Conservation (phyloP, 2,329 filamentous ascomycete genomes). For the Sarocladiaceae sp. region DNA sequence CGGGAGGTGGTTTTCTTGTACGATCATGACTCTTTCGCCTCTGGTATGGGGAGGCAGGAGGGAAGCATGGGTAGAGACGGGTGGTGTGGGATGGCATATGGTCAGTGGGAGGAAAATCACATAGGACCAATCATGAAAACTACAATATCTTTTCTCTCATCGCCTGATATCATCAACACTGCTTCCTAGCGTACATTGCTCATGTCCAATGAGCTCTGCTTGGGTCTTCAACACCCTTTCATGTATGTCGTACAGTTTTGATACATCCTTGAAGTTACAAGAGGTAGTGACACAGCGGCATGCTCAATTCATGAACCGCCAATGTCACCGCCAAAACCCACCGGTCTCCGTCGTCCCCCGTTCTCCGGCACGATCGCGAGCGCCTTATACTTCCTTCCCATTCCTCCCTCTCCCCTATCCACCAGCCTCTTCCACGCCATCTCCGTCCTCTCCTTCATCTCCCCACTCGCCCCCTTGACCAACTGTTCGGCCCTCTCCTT, state of each 20-base stretch:
- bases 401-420: slow-evolving; percentile 74
- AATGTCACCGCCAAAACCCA: slow-evolving; percentile 82
- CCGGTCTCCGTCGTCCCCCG: slow-evolving; percentile 64
- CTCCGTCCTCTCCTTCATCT: slow-evolving; percentile 32
- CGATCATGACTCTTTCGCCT: neutral
- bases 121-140: too few species aligned
- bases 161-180: too few species aligned
- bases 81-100: too few species aligned
- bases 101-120: too few species aligned
- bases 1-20: slow-evolving; percentile 2
- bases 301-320: slow-evolving; percentile 1
- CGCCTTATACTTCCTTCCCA: slow-evolving; percentile 93
- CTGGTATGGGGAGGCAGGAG: too few species aligned
- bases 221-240: too few species aligned
- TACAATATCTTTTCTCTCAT: too few species aligned
- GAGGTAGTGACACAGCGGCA: neutral
- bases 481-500: slow-evolving; percentile 67
- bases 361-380: slow-evolving; percentile 85
- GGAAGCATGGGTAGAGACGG: too few species aligned
- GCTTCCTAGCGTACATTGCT: too few species aligned
- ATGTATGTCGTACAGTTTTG: neutral
- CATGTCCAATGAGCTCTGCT: too few species aligned
- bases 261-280: neutral
- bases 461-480: slow-evolving; percentile 31
- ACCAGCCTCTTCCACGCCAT: slow-evolving; percentile 71